Conservation (phyloP, 495 filamentous ascomycete genomes). For the Penicillium angulare region DNA sequence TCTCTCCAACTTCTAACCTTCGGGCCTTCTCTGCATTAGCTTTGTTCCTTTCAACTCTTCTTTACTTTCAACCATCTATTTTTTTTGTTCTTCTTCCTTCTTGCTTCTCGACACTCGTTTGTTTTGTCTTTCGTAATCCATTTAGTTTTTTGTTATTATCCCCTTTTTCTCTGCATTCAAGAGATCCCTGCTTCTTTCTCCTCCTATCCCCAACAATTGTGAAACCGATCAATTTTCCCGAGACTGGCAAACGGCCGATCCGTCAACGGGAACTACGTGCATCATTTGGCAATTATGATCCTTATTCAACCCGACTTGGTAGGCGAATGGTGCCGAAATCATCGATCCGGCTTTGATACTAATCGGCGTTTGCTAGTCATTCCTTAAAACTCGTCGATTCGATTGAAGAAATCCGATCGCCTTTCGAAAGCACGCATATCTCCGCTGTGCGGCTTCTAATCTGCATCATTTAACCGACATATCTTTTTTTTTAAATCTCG, state of each 20-base stretch:
- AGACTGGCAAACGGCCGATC: conserved; percentile 17
- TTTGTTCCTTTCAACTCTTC: background rate
- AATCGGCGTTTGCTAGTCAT: conserved; percentile 12
- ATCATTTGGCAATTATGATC: conserved; percentile 16
- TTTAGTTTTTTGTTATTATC: conserved; percentile 1
- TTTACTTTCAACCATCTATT: conserved; percentile 9
- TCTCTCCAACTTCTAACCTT: too few relatives aligned
- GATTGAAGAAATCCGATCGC: conserved; percentile 15
- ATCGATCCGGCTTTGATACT: conserved; percentile 3
- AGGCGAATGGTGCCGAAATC: conserved; percentile 12
- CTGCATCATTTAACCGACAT: background rate
- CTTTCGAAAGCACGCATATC: conserved; percentile 8
- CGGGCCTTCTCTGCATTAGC: too few relatives aligned
- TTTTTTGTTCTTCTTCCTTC: conserved; percentile 2
- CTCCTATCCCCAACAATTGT: background rate
- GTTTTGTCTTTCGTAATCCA: background rate
- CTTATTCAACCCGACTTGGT: conserved; percentile 12
- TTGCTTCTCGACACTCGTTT: conserved; percentile 7
- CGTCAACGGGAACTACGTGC: conserved; percentile 1
- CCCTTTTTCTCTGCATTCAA: background rate
- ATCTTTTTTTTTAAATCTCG: background rate
- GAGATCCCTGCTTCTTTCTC: background rate
- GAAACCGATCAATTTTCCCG: background rate
- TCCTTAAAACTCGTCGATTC: conserved; percentile 13
- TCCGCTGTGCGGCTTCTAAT: conserved; percentile 18